Percentiles rank a stretch among this genome's conserved stretches.
phyloP scores from a whole-genome alignment of 495 filamentous ascomycete genomes.

The Saxophila tyrrhenica region DNA sequence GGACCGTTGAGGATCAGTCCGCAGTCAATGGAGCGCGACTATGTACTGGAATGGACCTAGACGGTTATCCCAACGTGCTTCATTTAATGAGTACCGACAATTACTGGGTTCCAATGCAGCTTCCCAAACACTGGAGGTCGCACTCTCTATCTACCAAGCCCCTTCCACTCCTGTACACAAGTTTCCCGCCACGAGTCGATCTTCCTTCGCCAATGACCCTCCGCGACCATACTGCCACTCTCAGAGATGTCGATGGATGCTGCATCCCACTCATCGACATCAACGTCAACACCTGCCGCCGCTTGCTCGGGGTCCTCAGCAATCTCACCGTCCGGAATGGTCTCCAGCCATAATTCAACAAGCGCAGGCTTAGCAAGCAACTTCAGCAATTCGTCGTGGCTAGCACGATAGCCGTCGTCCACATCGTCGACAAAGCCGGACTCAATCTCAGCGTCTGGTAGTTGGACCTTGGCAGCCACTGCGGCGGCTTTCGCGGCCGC shows the following conservation, averaged over 20 bases:
- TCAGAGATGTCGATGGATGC: not conserved
- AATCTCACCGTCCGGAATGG: not conserved
- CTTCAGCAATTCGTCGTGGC: not conserved
- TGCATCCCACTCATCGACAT: conserved; percentile 8
- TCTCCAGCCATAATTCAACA: not conserved
- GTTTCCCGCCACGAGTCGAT: not conserved
- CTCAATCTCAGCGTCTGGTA: not conserved
- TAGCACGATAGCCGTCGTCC: not conserved
- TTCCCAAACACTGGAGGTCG: not conserved
- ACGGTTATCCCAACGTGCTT: too few species aligned
- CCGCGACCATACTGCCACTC: conserved; percentile 4
- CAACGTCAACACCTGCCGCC: not conserved
- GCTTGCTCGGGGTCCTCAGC: not conserved
- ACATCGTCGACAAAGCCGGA: conserved; percentile 7
- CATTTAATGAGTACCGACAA: too few species aligned
- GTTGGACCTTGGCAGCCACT: not conserved
- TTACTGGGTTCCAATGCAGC: too few species aligned
- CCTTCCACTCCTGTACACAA: not conserved
- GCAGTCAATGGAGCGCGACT: too few species aligned
- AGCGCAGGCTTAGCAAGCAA: not conserved
- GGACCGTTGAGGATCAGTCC: too few species aligned
- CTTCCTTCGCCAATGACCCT: not conserved
- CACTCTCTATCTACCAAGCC: not conserved
- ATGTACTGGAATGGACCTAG: too few species aligned
- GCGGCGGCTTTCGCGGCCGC: conserved; percentile 3